Conservation (phyloP, 192 early-diverging fungal genomes). For the Coemansia nantahalensis region DNA sequence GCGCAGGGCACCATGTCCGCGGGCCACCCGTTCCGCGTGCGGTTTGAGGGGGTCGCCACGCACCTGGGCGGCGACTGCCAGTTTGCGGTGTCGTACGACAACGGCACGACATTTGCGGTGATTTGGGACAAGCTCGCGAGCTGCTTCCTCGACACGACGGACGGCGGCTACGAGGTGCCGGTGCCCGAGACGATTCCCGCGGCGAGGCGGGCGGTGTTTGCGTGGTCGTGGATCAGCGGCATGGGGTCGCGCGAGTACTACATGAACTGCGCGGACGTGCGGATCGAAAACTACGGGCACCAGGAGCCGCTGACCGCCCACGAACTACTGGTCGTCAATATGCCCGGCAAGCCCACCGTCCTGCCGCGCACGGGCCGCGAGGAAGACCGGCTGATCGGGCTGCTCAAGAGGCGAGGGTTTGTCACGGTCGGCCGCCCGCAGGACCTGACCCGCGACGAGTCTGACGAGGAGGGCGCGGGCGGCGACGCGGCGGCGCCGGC, state of each 20-base stretch:
- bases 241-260: slow-evolving; percentile 63
- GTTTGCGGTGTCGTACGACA: slow-evolving; percentile 62
- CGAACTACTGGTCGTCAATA: slow-evolving; percentile 49
- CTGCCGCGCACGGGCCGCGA: slow-evolving; percentile 34
- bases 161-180: slow-evolving; percentile 51
- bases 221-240: slow-evolving; percentile 67
- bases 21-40: slow-evolving; percentile 51
- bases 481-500: slow-evolving; percentile 2
- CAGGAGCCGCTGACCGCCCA: slow-evolving; percentile 47
- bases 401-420: slow-evolving; percentile 43
- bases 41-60: slow-evolving; percentile 52
- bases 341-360: slow-evolving; percentile 32
- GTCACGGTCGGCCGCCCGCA: slow-evolving; percentile 37
- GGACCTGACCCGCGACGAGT: slow-evolving; percentile 17
- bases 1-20: slow-evolving; percentile 44
- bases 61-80: slow-evolving; percentile 72
- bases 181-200: slow-evolving; percentile 60
- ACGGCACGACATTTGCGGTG: slow-evolving; percentile 60
- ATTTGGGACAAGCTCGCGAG: slow-evolving; percentile 53
- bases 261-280: slow-evolving; percentile 66
- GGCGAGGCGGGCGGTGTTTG: slow-evolving; percentile 53
- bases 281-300: slow-evolving; percentile 51
- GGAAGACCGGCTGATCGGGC: slow-evolving; percentile 26
- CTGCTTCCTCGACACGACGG: slow-evolving; percentile 47
- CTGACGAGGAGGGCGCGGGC: background rate